These are phyloP conservation scores for Cryphonectria parasitica DNA, from an alignment of 2,329 filamentous ascomycete species.

Conservation along the genomic window DNA sequence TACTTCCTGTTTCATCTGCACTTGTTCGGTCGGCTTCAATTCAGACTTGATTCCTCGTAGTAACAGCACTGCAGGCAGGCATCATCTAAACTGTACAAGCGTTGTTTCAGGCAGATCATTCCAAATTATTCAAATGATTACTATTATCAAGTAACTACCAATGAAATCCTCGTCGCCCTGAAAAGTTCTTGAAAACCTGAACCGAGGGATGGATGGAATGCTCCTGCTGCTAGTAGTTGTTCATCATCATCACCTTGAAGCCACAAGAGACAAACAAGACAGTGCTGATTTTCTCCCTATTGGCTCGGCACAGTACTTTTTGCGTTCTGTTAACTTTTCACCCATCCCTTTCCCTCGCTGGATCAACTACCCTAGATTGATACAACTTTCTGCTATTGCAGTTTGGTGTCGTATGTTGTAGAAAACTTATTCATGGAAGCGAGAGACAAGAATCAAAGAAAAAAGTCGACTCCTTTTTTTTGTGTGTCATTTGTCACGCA, in stretches of 20 bases:
- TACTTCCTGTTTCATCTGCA: too few species aligned
- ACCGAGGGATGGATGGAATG: background rate
- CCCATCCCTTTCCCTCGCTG: background rate
- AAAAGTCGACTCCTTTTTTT: constrained; percentile 1
- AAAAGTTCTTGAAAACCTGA: background rate
- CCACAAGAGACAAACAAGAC: background rate
- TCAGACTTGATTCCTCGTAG: too few species aligned
- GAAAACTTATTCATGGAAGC: background rate
- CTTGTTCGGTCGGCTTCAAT: too few species aligned
- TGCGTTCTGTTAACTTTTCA: background rate
- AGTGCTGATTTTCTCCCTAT: background rate
- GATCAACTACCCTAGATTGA: background rate
- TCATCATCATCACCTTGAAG: background rate
- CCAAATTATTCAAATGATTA: background rate
- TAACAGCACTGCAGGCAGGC: background rate
- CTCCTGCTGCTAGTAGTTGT: background rate
- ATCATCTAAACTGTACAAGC: background rate
- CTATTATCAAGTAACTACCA: background rate
- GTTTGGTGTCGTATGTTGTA: background rate
- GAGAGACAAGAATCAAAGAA: constrained; percentile 6
- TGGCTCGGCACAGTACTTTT: background rate
- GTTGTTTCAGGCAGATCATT: background rate
- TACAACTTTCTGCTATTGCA: background rate
- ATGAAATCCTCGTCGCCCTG: background rate
- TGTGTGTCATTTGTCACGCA: background rate